Base-by-base conservation (phyloP, 208 protist genomes). In the Vickermania spadyakhi region DNA sequence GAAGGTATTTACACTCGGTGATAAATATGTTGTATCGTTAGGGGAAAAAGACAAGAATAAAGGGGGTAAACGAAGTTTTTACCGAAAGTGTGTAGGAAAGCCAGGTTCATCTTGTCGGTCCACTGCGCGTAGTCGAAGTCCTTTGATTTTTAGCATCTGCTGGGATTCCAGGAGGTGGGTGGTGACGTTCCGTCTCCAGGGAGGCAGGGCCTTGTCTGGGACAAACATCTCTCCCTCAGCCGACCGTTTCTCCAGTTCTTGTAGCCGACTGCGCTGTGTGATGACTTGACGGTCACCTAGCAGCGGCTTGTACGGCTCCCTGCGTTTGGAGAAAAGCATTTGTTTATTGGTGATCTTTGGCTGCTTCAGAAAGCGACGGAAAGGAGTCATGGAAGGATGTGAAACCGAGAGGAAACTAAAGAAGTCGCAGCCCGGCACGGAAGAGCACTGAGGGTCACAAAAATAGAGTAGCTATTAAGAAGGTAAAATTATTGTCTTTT, bases 41-140 rank as follows among this genome's bases (percentile, higher is more conserved):
- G n/a, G n/a, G n/a, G n/a, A n/a, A n/a, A n/a, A n/a, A n/a, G n/a
- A n/a, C n/a, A n/a, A n/a, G n/a, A n/a, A n/a, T n/a, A n/a, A n/a
- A n/a, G n/a, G n/a, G n/a, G n/a, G n/a, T n/a, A n/a, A n/a, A n/a
- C n/a, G n/a, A n/a, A n/a, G n/a, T n/a, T 36, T 14, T 71, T 70
- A 93, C 14, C 82, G 77, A 62, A 90, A 93, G 60, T 86, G 77
- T 18, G 86, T 93, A 31, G 86, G 82, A 55, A 93, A 93, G 22
- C 86, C 86, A 28, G 81, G 82, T 57, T 93, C 82, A 54, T 93
- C 86, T 64, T 89, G 82, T 45, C 55, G 64, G 58, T 93, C 80
- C 31, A 71, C 83, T 50, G 77, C 74, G 4, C 82, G 82, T 45
- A 93, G 79, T 26, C 86, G 81, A 28, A 93, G 72, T 0, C 86